These are phyloP conservation scores for Aspergillus thermomutatus DNA, from an alignment of 2,329 filamentous ascomycete genomes.

Conservation along the genomic window DNA sequence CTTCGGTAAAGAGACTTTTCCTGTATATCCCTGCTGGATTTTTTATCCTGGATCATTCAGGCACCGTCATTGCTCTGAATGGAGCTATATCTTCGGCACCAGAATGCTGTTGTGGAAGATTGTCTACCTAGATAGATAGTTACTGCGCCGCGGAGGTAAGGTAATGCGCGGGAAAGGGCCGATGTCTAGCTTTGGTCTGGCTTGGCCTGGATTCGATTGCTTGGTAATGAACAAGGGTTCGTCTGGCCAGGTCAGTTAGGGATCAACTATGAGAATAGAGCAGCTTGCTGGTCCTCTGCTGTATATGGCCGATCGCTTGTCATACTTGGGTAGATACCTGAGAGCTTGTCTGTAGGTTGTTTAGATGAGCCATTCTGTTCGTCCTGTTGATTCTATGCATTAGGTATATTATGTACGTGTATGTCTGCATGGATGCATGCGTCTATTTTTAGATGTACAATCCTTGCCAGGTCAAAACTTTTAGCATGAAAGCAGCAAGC, in stretches of 20 bases:
- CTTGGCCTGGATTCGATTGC: background rate
- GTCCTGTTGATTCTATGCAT: background rate
- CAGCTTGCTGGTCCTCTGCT: background rate
- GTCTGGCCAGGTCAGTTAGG: background rate
- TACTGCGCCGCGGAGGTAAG: background rate
- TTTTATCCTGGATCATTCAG: background rate
- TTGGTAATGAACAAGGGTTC: background rate
- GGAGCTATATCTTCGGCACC: background rate
- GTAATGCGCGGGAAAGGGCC: background rate
- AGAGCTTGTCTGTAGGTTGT: too few relatives aligned
- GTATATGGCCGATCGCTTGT: background rate
- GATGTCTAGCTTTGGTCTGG: background rate
- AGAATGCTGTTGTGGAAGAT: background rate
- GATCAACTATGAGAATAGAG: too few relatives aligned
- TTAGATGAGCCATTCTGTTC: background rate
- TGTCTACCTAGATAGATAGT: background rate
- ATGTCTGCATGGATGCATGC: background rate
- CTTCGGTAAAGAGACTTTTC: background rate
- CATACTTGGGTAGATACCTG: background rate
- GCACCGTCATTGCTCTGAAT: background rate
- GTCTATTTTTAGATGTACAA: background rate
- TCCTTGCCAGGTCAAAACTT: background rate
- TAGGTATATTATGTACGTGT: background rate
- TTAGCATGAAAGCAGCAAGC: background rate
- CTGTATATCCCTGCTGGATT: too few relatives aligned